phyloP scores from a whole-genome alignment of 2,329 filamentous ascomycete species.

The Fusarium cyanostomum region DNA sequence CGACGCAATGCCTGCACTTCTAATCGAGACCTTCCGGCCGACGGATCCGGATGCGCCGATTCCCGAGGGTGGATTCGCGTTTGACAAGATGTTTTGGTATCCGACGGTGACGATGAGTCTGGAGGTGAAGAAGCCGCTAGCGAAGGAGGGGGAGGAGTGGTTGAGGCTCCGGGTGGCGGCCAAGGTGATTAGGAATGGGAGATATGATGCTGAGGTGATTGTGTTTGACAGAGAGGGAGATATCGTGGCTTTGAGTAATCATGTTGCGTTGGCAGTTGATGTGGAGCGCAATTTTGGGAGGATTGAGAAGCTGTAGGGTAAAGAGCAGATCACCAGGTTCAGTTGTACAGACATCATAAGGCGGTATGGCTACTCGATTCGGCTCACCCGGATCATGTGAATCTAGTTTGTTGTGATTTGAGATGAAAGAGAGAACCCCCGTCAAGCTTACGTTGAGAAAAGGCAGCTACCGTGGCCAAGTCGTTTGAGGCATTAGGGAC shows the following conservation, averaged over 20 bases:
- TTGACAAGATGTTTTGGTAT: slow-evolving; percentile 69
- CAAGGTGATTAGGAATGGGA: slow-evolving; percentile 75
- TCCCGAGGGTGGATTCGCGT: slow-evolving; percentile 31
- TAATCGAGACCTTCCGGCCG: slow-evolving; percentile 64
- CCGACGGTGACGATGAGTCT: slow-evolving; percentile 79
- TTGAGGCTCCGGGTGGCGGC: slow-evolving; percentile 71
- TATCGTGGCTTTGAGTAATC: slow-evolving; percentile 46
- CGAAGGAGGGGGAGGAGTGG: slow-evolving; percentile 75
- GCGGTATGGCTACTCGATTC: no score
- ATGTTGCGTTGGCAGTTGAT: slow-evolving; percentile 46
- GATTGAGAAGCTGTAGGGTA: slow-evolving; percentile 50
- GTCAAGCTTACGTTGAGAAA: background rate
- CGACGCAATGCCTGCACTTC: slow-evolving; percentile 72
- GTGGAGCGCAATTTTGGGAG: slow-evolving; percentile 36
- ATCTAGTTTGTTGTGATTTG: background rate
- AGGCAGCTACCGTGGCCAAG: background rate
- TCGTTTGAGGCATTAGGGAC: no score
- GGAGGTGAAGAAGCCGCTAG: slow-evolving; percentile 78
- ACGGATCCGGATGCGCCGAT: slow-evolving; percentile 29
- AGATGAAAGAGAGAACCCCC: no score
- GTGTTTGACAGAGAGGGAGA: slow-evolving; percentile 62
- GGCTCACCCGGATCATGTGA: background rate
- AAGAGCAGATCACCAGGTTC: background rate
- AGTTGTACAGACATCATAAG: background rate
- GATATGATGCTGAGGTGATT: slow-evolving; percentile 78